A percentile compares a stretch with the other conserved stretches of the same genome.
Conservation (phyloP, 225 moss, liverwort and hornwort species). For the Physcomitrium patens region DNA sequence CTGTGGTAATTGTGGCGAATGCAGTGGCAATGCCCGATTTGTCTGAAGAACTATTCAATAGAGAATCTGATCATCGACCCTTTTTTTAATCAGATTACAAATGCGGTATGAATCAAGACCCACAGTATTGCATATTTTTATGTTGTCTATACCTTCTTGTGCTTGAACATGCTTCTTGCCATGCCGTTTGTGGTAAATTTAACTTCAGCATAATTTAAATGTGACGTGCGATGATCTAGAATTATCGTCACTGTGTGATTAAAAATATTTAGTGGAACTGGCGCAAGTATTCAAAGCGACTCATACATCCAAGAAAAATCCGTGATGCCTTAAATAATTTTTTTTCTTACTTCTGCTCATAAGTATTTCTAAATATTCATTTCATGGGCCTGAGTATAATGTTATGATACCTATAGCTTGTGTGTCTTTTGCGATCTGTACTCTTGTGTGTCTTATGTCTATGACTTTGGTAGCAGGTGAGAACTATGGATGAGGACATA, state of each 20-base stretch:
- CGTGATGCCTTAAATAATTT: too few relatives aligned
- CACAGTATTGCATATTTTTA: background rate
- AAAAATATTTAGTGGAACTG: background rate
- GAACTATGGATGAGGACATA: conserved; percentile 44
- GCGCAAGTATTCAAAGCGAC: background rate
- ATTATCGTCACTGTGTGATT: background rate
- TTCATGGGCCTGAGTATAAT: background rate
- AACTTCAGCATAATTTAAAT: background rate
- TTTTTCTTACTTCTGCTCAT: too few relatives aligned
- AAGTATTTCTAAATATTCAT: too few relatives aligned
- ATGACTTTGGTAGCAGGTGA: conserved; percentile 29
- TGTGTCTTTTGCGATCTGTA: background rate
- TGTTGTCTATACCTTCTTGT: background rate
- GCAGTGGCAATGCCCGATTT: conserved; percentile 97
- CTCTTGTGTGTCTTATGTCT: background rate
- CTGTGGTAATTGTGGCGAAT: conserved; percentile 24
- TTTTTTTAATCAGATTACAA: conserved; percentile 67
- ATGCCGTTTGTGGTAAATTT: too few relatives aligned
- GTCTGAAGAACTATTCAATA: conserved; percentile 61
- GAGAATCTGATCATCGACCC: conserved; percentile 82
- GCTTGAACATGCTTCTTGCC: too few relatives aligned
- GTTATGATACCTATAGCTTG: background rate
- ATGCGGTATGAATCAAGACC: conserved; percentile 47
- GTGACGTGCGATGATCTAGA: background rate
- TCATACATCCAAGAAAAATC: background rate